These are phyloP conservation scores for Crithidia expoeki DNA, from an alignment of 208 protist species.

Conservation along the genomic window DNA sequence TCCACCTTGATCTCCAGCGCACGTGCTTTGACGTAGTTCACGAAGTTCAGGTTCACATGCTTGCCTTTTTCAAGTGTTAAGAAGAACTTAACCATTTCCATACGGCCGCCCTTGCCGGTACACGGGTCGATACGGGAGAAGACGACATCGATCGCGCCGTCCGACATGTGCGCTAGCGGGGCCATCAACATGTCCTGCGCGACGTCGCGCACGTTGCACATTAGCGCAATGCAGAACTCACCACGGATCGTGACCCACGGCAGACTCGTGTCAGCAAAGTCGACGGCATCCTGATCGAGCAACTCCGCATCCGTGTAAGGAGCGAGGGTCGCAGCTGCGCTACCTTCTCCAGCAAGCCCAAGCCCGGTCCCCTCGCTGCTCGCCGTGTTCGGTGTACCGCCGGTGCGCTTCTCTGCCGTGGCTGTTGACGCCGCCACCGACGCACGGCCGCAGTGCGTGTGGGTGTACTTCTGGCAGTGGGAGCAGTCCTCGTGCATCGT, in stretches of 20 bases:
- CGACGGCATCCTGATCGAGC: conserved; percentile 52
- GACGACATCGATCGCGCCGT: conserved; percentile 82
- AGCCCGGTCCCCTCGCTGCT: neutral
- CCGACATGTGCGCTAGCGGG: conserved; percentile 71
- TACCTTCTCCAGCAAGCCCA: neutral
- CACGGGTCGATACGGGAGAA: conserved; percentile 52
- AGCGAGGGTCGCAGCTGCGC: conserved; percentile 21
- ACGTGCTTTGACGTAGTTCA: conserved; percentile 81
- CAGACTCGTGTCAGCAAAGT: conserved; percentile 66
- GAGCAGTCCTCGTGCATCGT: conserved; percentile 64
- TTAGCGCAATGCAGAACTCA: conserved; percentile 62
- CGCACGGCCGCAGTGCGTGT: conserved; percentile 8
- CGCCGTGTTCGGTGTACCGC: conserved; percentile 3
- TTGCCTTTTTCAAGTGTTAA: conserved; percentile 56
- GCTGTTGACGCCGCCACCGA: conserved; percentile 17
- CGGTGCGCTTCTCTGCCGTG: conserved; percentile 17
- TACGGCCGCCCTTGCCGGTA: conserved; percentile 40
- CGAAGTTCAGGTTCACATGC: conserved; percentile 69
- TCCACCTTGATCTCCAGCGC: conserved; percentile 82
- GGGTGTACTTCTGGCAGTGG: conserved; percentile 60
- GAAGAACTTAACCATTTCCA: conserved; percentile 79
- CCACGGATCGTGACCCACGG: conserved; percentile 83
- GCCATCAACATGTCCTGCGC: conserved; percentile 83
- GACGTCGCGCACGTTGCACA: conserved; percentile 74
- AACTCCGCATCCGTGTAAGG: conserved; percentile 40